Evolutionary conservation across 305 asterid species (phyloP).

Genomic region (Lippia alba): DNA sequence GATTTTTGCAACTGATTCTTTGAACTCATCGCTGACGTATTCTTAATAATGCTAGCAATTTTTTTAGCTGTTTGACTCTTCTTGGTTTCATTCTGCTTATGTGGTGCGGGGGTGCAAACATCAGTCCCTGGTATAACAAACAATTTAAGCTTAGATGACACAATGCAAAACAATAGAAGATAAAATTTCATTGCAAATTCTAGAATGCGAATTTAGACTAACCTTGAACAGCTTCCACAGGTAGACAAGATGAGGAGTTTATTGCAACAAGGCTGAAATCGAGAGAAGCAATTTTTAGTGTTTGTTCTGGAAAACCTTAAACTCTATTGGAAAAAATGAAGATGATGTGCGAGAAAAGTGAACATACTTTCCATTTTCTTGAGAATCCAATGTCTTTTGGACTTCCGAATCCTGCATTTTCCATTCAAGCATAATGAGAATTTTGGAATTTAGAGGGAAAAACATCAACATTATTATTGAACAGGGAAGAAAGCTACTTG

Average conservation of each 20-base stretch:
- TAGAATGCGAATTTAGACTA: conserved; percentile 24
- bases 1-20: conserved; percentile 58
- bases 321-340: no score
- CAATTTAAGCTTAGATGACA: conserved; percentile 23
- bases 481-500: neutral
- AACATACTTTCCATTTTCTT: conserved; percentile 42
- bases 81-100: conserved; percentile 42
- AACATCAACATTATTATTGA: neutral
- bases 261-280: conserved; percentile 34
- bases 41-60: conserved; percentile 64
- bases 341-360: conserved; percentile 25
- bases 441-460: conserved; percentile 6
- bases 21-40: conserved; percentile 67
- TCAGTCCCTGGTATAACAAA: conserved; percentile 38
- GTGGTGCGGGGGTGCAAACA: conserved; percentile 73
- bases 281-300: conserved; percentile 1
- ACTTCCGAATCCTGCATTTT: conserved; percentile 35
- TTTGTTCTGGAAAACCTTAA: no score
- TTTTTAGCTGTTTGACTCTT: conserved; percentile 60
- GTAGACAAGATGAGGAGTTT: conserved; percentile 32
- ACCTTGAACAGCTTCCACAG: conserved; percentile 51
- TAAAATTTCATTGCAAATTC: neutral
- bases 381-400: conserved; percentile 34
- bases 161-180: neutral
- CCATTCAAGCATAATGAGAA: conserved; percentile 7